Percentiles rank a stretch among this genome's conserved stretches.
Conservation (phyloP, 768 basidiomycete species). For the Kwoniella heveanensis region DNA sequence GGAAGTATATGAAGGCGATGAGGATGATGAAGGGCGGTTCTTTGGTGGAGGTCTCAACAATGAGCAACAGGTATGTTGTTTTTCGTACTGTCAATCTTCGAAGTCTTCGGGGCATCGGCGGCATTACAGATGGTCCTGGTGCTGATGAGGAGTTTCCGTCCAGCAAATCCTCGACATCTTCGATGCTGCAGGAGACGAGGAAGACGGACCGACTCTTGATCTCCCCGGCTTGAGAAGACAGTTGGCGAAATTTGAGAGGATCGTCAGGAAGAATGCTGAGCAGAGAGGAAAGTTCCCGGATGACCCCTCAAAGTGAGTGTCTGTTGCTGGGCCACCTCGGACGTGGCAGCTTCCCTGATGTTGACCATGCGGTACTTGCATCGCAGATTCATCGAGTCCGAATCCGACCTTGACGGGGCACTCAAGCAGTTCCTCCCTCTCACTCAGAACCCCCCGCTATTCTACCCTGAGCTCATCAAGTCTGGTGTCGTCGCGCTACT, state of each 20-base stretch:
- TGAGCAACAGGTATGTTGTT: constrained; percentile 71
- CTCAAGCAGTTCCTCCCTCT: constrained; percentile 86
- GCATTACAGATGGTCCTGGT: too few species aligned
- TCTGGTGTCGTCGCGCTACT: constrained; percentile 71
- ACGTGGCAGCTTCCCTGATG: constrained; percentile 1
- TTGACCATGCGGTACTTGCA: background rate
- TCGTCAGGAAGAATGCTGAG: constrained; percentile 92
- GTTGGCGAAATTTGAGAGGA: constrained; percentile 79
- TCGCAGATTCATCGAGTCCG: constrained; percentile 95
- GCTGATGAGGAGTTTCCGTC: background rate
- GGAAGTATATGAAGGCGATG: constrained; percentile 51
- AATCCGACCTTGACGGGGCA: constrained; percentile 86
- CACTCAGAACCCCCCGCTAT: constrained; percentile 75
- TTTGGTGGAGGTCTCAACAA: constrained; percentile 89
- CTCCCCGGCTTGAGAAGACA: constrained; percentile 71
- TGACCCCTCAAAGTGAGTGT: constrained; percentile 79
- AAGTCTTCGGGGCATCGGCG: too few species aligned
- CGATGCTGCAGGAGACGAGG: constrained; percentile 69
- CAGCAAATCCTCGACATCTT: constrained; percentile 86
- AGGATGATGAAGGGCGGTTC: constrained; percentile 77
- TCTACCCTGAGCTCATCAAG: constrained; percentile 86
- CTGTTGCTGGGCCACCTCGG: too few species aligned
- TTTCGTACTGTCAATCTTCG: too few species aligned
- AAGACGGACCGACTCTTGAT: constrained; percentile 54
- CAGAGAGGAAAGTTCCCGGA: constrained; percentile 92